These are phyloP conservation scores for Pseudogymnoascus sp. DNA, from an alignment of 2,329 filamentous ascomycete species.

Conservation along the genomic window DNA sequence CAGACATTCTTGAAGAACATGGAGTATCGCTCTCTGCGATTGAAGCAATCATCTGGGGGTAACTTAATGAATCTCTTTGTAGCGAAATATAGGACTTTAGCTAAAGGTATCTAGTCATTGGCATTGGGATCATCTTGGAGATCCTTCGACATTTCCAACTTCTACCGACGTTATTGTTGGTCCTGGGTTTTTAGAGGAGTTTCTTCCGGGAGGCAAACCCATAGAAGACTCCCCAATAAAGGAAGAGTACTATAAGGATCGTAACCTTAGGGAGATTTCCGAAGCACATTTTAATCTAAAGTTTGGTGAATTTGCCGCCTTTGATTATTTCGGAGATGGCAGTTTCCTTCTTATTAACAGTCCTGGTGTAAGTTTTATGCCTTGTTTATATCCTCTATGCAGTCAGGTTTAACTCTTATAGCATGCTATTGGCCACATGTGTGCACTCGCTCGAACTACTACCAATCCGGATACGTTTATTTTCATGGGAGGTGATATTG, in stretches of 20 bases:
- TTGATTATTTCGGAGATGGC: conserved; percentile 48
- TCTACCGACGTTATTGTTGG: conserved; percentile 39
- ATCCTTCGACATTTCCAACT: conserved; percentile 36
- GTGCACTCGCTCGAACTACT: conserved; percentile 37
- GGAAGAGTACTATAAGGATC: conserved; percentile 34
- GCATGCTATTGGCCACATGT: conserved; percentile 42
- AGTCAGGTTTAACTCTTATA: background rate
- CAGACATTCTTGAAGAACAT: conserved; percentile 18
- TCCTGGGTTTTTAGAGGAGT: conserved; percentile 37
- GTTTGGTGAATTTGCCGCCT: conserved; percentile 39
- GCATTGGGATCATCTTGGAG: conserved; percentile 37
- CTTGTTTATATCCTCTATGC: background rate
- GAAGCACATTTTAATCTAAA: conserved; percentile 23
- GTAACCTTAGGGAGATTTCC: conserved; percentile 24
- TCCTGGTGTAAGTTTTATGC: conserved; percentile 17
- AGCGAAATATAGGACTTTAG: background rate
- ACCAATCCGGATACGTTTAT: conserved; percentile 35
- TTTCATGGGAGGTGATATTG: conserved; percentile 41
- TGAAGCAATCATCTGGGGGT: conserved; percentile 4
- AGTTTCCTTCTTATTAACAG: conserved; percentile 47
- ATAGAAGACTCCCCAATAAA: conserved; percentile 33
- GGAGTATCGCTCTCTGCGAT: conserved; percentile 17
- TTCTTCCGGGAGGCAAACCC: conserved; percentile 38
- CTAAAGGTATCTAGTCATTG: conserved; percentile 23
- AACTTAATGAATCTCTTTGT: background rate